A percentile compares a stretch with the other conserved stretches of the same genome.
phyloP scores from a whole-genome alignment of 257 asterid genomes.

The Phtheirospermum japonicum region DNA sequence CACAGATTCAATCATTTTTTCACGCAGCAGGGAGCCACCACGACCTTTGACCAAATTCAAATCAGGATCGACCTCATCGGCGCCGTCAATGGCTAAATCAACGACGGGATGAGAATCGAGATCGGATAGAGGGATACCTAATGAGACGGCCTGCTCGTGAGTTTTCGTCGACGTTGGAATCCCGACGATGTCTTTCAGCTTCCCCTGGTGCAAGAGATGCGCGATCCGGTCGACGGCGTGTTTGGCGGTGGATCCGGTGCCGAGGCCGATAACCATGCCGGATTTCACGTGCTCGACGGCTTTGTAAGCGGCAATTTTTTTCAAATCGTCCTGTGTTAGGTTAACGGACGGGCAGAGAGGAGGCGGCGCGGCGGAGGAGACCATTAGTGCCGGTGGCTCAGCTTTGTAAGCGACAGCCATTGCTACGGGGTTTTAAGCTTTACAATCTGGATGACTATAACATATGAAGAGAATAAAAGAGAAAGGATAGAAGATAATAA shows the following conservation, averaged over 20 bases:
- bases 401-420: slow-evolving; percentile 57
- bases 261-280: slow-evolving; percentile 62
- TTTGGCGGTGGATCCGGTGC: slow-evolving; percentile 63
- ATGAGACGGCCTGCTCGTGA: slow-evolving; percentile 52
- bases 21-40: slow-evolving; percentile 57
- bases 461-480: too few relatives aligned
- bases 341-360: slow-evolving; percentile 26
- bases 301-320: slow-evolving; percentile 56
- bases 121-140: slow-evolving; percentile 62
- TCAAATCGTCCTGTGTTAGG: slow-evolving; percentile 61
- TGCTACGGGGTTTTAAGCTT: background rate
- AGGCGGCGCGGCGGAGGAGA: slow-evolving; percentile 36
- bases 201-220: slow-evolving; percentile 45
- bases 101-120: slow-evolving; percentile 52
- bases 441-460: background rate
- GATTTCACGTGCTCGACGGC: slow-evolving; percentile 65
- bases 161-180: slow-evolving; percentile 53
- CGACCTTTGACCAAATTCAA: slow-evolving; percentile 72
- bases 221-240: slow-evolving; percentile 64
- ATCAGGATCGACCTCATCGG: slow-evolving; percentile 60
- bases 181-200: slow-evolving; percentile 49
- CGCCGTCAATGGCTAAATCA: slow-evolving; percentile 70
- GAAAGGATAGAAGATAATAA: too few relatives aligned
- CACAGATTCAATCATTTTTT: slow-evolving; percentile 57
- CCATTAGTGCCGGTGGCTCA: slow-evolving; percentile 38